Evolutionary conservation across 2,329 filamentous ascomycete genomes (phyloP), one percentile per base, ranked within the genome.

Genomic region (Phyllosticta paracitricarpa): DNA sequence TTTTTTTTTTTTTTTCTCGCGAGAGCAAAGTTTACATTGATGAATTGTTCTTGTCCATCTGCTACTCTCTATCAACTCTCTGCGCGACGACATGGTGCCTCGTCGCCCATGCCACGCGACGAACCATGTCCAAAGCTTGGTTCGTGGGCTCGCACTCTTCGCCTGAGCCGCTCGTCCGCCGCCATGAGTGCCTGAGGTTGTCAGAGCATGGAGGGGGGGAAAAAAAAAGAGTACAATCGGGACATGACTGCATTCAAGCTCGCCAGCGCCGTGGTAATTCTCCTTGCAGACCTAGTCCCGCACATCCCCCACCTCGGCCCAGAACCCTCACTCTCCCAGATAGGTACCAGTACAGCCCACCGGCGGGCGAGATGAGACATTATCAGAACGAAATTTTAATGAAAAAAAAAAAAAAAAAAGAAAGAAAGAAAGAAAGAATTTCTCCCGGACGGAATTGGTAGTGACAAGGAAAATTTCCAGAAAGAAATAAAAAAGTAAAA

Each of bases 401-500:
- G 70, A 66, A 65, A 68, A 66, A 66, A 70, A 48, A 19, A n/a
- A 6, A 68, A 67, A 69, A 72, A 51, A 22, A 17, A 7, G 66
- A 65, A 56, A 65, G 70, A 67, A 65, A 68, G 66, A 66, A 70
- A 48, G 19, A 48, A n/a, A 68, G 67, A 69, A 72, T 2, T 3
- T 48, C 40, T 48, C 40, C 40, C 2, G 14, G 40, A 48, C 40
- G 40, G 40, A 1, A n/a, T 48, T 48, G 19, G 19, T 2, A 54
- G 12, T 22, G 52, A 54, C 52, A 26, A 54, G 19, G 52, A 54
- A 54, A 54, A 17, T 54, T 54, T 54, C 25, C 52, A 25, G 19
- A 24, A 54, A 66, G 65, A 56, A 65, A 71, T 71, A 66, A 65
- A 68, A 66, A 66, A 70, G 19, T 22, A 67, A 67, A 69, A 72